Evolutionary conservation across 257 asterid species (phyloP), one percentile per base, ranked within the genome.

Genomic region (Scutellaria baicalensis): DNA sequence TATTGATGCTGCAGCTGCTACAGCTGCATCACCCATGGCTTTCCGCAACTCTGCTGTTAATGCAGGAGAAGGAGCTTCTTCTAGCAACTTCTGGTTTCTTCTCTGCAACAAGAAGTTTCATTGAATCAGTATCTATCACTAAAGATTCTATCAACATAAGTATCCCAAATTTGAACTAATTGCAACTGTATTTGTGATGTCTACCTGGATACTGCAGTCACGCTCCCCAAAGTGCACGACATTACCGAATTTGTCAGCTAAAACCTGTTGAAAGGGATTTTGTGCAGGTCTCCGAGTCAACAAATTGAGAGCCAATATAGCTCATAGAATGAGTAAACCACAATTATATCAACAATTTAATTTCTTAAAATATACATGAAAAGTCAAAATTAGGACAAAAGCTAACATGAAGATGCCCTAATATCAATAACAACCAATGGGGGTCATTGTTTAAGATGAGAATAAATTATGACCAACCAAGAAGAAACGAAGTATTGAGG

Each of bases 21-120:
- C 96, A 68, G 99, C 99, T 65, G 99, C 99, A 81, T 93, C 99
- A 74, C 99, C 99, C 99, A 93, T 93, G 76, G 96, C 97, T 77
- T 89, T 93, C 68, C 99, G 87, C 71, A 93, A 73, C 75, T 91
- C 99, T 11, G 91, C 72, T 62, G 96, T 89, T 72, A 93, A 81
- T 72, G 99, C 99, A 71, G 99, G 99, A 52, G 99, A 93, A 11
- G 99, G 99, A 45, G 99, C 99, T 86, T 93, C 99, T 76, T 93
- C 99, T 64, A 93, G 88, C 84, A 93, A 69, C 85, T 93, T 93
- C 79, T 93, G 99, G 74, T 93, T 93, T 75, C 99, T 82, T 75
- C 99, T 91, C 99, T 93, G 88, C 67, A 77, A 56, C 17, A 64
- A 56, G 33, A 43, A 69, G 43, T 60, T 69, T 12, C 20, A 43